Base-by-base conservation (phyloP, 371 early-diverging fungal genomes). In the Amoeboaphelidium protococcarum region DNA sequence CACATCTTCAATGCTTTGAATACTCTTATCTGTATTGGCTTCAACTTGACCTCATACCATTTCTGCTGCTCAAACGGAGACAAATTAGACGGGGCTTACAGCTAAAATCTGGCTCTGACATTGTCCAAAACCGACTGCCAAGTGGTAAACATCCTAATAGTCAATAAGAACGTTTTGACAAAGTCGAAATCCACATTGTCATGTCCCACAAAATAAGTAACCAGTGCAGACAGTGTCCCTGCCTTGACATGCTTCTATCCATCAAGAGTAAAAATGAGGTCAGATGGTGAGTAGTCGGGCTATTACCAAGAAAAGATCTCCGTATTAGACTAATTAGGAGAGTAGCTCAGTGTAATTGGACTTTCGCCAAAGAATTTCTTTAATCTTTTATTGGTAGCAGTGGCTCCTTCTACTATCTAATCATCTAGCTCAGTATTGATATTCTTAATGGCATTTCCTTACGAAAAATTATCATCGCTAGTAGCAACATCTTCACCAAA, bases 1-100 rank as follows among this genome's bases (percentile, higher is more conserved):
- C 94, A 92, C 4, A 71, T 68, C 52, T 86, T 85, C 55, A 87
- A 75, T 4, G 86, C 72, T 55, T 86, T 87, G 58, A 75, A 80
- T 1, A 92, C 89, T 3, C 81, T 69, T 46, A 88, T 59, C 10
- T 86, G 78, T 25, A 87, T 73, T 0, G 85, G 79, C 37, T 70
- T 79, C 42, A 76, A 64, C 56, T 92, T 89, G 55, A 75, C 77
- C 47, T 85, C 84, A 44, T 63, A 65, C 90, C 91, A 92, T 1
- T 68, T 57, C 16, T 65, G 67, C 12, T 71, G 46, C 50, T 90
- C 83, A 23, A 76, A 71, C 1, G 58, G 49, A 1, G 56, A 59
- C 41, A 92, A 53, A 22, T 68, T 72, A 0, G 58, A 56, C 0
- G 94, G 88, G 2, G 84, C 73, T 16, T 58, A 48, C 26, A 88